Base-by-base conservation (phyloP, 2,329 filamentous ascomycete genomes). In the Trichoderma sp. region DNA sequence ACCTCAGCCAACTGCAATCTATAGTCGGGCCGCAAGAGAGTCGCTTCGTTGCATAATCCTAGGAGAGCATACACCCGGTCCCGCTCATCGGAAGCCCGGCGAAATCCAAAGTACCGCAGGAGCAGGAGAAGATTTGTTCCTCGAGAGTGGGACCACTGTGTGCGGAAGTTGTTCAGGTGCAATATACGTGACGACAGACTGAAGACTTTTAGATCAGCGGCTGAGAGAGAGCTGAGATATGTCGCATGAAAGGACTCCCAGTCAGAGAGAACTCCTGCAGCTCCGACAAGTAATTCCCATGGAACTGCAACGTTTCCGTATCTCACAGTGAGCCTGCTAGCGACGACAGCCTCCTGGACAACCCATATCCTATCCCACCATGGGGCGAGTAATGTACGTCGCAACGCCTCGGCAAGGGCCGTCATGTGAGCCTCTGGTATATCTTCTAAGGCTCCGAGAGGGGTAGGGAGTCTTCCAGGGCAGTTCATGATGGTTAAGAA, bases 291-390 rank as follows among this genome's bases (percentile, higher is more conserved):
- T 2, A 58, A 39, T 5, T 39, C 43, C 56, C 56, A 58, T 7
- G 56, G 47, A 5, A 24, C 28, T 5, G 4, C 26, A 34, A 14
- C 43, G 1, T 48, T 34, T 1, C 56, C 28, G 7, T 39, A 58
- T 58, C 56, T 47, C 1, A 58, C 12, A 1, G 43, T 58, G 1
- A 58, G 7, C 1, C 7, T 7, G 21, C 34, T 3, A 9, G 56
- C 43, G 6, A 58, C 56, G 1, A 58, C 56, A 2, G 56, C 56
- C 17, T 58, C 56, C 30, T 58, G 56, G 12, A 58, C 56, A 0
- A 58, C 56, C 56, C 56, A 58, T 39, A 58, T 58, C 3, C 43
- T 12, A 10, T 47, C 56, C 43, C 43, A 58, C 56, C 56, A 48
- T 3, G 56, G 19, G 6, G 34, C 26, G 39, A 58, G 56, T n/a